phyloP scores from a whole-genome alignment of 208 protist species.

The Trypanosoma theileri region DNA sequence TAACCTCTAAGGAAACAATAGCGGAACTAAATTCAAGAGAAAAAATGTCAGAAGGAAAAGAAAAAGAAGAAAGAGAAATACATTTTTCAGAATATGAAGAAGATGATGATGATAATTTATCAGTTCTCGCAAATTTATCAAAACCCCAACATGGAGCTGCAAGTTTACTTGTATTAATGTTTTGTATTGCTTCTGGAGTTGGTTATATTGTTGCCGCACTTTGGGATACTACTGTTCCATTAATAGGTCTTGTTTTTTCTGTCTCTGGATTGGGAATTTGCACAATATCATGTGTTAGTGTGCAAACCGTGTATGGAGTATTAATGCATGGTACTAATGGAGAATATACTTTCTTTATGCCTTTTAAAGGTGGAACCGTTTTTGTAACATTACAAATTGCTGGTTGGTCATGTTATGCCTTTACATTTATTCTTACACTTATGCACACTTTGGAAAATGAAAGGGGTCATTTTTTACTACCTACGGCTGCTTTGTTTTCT shows the following conservation, averaged over 20 bases:
- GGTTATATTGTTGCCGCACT: conserved; percentile 69
- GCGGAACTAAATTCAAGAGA: neutral
- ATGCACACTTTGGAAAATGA: conserved; percentile 49
- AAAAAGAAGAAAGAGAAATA: neutral
- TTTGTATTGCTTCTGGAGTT: conserved; percentile 47
- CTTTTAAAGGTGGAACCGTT: conserved; percentile 64
- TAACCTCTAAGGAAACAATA: neutral
- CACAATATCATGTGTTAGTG: conserved; percentile 59
- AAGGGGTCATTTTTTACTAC: conserved; percentile 36
- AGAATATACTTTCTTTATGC: conserved; percentile 66
- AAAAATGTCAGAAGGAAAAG: neutral
- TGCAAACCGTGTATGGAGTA: conserved; percentile 73
- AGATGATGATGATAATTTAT: conserved; percentile 12
- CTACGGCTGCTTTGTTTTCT: conserved; percentile 52
- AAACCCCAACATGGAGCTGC: conserved; percentile 35
- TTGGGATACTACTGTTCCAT: conserved; percentile 30
- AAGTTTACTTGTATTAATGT: conserved; percentile 66
- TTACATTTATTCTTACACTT: conserved; percentile 56
- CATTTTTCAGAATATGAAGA: neutral
- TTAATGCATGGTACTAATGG: conserved; percentile 39
- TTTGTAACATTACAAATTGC: conserved; percentile 64
- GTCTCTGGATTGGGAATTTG: conserved; percentile 52
- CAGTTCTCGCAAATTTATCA: conserved; percentile 1
- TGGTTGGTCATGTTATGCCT: conserved; percentile 62
- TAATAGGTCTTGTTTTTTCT: conserved; percentile 49